Evolutionary conservation across 805 yeast species (phyloP), one percentile per base, ranked within the genome.

Genomic region (Maudiozyma saulgeensis): DNA sequence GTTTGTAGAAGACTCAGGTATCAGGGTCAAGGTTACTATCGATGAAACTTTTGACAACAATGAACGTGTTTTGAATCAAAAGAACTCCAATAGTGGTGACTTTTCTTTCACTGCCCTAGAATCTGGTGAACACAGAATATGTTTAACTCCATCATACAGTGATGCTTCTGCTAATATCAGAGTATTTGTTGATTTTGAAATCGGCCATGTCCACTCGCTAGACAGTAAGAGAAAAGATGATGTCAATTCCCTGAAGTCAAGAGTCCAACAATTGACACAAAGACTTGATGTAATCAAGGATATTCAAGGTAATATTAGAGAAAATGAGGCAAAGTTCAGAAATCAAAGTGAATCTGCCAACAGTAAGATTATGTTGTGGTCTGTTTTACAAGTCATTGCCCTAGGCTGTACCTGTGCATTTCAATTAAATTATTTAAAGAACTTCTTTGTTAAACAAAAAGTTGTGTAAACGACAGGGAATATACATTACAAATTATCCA

Each of bases 401-500:
- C 74, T 89, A 56, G 74, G 77, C 9, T 77, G 72, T 15, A 81
- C 90, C 8, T 85, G 96, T 58, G 75, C 74, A 40, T 79, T 86
- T 75, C 96, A 89, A 70, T 68, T 89, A 64, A 75, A 75, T 48
- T 89, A 85, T 60, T 76, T 89, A 69, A 84, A 84, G 68, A 68
- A 81, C 41, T 87, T 88, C 77, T 88, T 88, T 64, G 82, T 87
- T 52, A 88, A 87, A 69, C 95, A 88, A 64, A 89, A 89, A 71
- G 79, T 87, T 51, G 82, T 88, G 18, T 87, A 72, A 67, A 9
- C 21, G 18, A 35, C 15, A 15, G 8, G 12, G 6, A n/a, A n/a
- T 35, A 9, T 13, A 35, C 15, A 15, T 15, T 35, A 35, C 7
- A 11, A 18, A 37, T 6, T 13, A 45, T 26, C 13, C 11, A 21